phyloP scores from a whole-genome alignment of 2,329 filamentous ascomycete genomes.

The Aureobasidium pullulans region DNA sequence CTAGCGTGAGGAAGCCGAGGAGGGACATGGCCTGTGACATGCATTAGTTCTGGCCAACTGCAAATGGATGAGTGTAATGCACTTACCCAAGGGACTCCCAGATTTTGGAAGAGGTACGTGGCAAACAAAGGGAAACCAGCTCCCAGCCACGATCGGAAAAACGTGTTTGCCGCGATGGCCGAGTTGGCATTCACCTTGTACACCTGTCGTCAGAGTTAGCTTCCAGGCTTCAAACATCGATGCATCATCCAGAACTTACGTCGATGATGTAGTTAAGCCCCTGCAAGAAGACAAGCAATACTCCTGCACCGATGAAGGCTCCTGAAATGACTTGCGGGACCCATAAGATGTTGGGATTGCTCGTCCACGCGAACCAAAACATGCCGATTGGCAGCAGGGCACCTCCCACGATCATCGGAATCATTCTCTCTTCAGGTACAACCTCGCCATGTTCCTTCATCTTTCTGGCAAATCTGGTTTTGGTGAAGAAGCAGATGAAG shows the following conservation, averaged over 20 bases:
- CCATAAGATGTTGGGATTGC: constrained; percentile 33
- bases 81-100: constrained; percentile 10
- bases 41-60: constrained; percentile 19
- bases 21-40: constrained; percentile 22
- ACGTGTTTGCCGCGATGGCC: constrained; percentile 30
- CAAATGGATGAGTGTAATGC: too few species aligned
- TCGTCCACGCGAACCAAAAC: constrained; percentile 44
- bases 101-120: too few species aligned
- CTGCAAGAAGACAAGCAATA: constrained; percentile 35
- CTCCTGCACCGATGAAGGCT: constrained; percentile 35
- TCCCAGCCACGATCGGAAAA: constrained; percentile 28
- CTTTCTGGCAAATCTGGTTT: constrained; percentile 24
- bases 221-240: constrained; percentile 30
- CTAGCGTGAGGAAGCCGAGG: constrained; percentile 27
- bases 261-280: constrained; percentile 39
- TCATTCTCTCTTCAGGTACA: constrained; percentile 37
- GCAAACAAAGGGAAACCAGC: constrained; percentile 31
- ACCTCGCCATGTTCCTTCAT: constrained; percentile 27
- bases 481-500: constrained; percentile 18
- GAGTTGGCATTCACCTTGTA: constrained; percentile 33
- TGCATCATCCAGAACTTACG: constrained; percentile 28
- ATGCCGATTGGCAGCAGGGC: constrained; percentile 37
- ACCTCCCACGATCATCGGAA: constrained; percentile 38
- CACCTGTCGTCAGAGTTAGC: constrained; percentile 21
- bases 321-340: constrained; percentile 38